These are phyloP conservation scores for Alternaria panax DNA, from an alignment of 2,329 filamentous ascomycete genomes.

Conservation along the genomic window DNA sequence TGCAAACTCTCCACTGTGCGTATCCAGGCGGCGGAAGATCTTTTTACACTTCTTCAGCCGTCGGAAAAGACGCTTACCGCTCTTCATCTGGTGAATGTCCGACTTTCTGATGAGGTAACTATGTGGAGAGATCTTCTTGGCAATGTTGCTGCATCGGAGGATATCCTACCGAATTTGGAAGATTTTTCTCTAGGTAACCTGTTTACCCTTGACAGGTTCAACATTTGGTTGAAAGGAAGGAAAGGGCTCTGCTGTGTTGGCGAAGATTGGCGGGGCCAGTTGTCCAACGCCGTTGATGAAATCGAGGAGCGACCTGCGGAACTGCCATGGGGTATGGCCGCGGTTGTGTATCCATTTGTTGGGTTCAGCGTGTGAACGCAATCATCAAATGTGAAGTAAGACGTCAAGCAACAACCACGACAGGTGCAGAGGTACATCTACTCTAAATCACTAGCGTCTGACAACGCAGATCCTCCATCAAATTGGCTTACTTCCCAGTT, in stretches of 20 bases:
- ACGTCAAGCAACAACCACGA: neutral
- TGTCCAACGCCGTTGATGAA: slow-evolving; percentile 10
- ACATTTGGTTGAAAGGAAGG: slow-evolving; percentile 8
- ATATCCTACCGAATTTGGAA: slow-evolving; percentile 13
- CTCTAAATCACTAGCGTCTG: neutral
- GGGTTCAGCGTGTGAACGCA: neutral
- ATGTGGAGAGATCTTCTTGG: slow-evolving; percentile 26
- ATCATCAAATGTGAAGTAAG: neutral
- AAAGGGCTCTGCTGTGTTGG: slow-evolving; percentile 13
- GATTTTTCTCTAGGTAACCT: slow-evolving; percentile 17
- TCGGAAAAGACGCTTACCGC: slow-evolving; percentile 15
- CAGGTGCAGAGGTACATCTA: neutral
- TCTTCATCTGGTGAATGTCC: slow-evolving; percentile 21
- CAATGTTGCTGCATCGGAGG: slow-evolving; percentile 11
- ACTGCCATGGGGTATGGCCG: slow-evolving; percentile 27
- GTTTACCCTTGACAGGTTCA: slow-evolving; percentile 10
- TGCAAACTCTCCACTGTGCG: slow-evolving; percentile 31
- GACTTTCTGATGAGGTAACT: slow-evolving; percentile 16
- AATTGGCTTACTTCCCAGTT: neutral
- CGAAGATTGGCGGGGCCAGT: slow-evolving; percentile 10
- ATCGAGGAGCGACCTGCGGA: slow-evolving; percentile 15
- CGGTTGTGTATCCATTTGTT: slow-evolving; percentile 33
- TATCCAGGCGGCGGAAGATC: slow-evolving; percentile 14
- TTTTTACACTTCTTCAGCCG: slow-evolving; percentile 25
- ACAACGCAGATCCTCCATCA: neutral